A percentile compares a stretch with the other conserved stretches of the same genome.
These are phyloP conservation scores for Lachnum nothofagi DNA, from an alignment of 2,329 filamentous ascomycete species.

Conservation along the genomic window DNA sequence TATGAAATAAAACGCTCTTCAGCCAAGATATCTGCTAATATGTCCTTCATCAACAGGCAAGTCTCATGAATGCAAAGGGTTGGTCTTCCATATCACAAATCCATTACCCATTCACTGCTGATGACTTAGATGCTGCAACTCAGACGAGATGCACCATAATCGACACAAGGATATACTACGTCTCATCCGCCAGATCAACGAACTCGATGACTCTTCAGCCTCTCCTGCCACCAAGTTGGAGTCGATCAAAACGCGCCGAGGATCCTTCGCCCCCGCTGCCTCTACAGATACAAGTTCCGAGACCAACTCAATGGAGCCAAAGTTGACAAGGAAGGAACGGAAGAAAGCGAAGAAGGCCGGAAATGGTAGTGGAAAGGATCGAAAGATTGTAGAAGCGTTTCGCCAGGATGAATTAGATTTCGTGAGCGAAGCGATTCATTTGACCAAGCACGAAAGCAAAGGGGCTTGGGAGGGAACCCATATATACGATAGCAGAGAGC, in stretches of 20 bases:
- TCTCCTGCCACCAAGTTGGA: constrained; percentile 3
- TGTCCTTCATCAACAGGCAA: constrained; percentile 7
- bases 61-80: constrained; percentile 7
- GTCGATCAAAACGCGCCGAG: constrained; percentile 5
- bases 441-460: constrained; percentile 26
- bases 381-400: constrained; percentile 20
- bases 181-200: constrained; percentile 24
- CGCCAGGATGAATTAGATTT: constrained; percentile 25
- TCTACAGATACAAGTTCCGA: constrained; percentile 22
- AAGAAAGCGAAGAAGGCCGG: constrained; percentile 27
- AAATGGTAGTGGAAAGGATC: constrained; percentile 9
- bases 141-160: constrained; percentile 31
- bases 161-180: constrained; percentile 31
- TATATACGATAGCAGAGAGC: constrained; percentile 14
- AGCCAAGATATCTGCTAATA: constrained; percentile 2
- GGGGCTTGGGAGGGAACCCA: constrained; percentile 28
- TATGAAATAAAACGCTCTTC: background rate
- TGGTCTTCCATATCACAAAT: background rate
- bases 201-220: constrained; percentile 18
- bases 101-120: constrained; percentile 6
- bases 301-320: constrained; percentile 7
- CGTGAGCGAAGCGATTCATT: constrained; percentile 30
- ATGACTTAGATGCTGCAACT: constrained; percentile 25
- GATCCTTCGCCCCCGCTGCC: constrained; percentile 6
- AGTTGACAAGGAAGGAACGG: constrained; percentile 20